Evolutionary conservation across 2,329 filamentous ascomycete species (phyloP), one percentile per base, ranked within the genome.

Genomic region (Sporothrix pallida): DNA sequence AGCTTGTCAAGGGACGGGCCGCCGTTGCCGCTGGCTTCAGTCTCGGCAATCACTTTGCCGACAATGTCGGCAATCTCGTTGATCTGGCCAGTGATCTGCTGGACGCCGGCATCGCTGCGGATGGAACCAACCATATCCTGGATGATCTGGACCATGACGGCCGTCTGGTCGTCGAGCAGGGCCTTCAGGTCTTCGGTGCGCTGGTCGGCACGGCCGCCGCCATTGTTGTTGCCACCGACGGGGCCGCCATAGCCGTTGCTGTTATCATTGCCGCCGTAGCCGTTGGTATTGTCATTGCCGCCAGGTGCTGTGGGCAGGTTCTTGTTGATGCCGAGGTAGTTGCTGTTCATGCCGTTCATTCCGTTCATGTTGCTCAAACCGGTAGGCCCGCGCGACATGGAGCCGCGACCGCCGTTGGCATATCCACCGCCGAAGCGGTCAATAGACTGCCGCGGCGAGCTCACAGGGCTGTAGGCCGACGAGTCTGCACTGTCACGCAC

Each of bases 91-190:
- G 88, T 88, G 75, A 97, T 90, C 74, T 89, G 87, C 73, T 87
- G 84, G 74, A 92, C 87, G 42, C 86, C 84, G 44, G 88, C 88
- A 76, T 92, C 89, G 70, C 87, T 86, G 72, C 92, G 91, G 75
- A 94, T 91, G 44, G 89, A 89, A 72, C 88, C 87, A 65, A 97
- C 93, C 8, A 97, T 87, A n/a, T 90, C 88, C 81, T 96, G 93
- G 76, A 97, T 94, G 62, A 90, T 92, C 77, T 93, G 90, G 37
- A 96, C 91, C 74, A 97, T 87, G 2, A 90, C 84, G 70, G 93
- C 92, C 12, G 92, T 95, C 80, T 96, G 93, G 79, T 95, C 92
- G 79, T 96, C 92, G 50, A 97, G 88, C 79, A 94, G 95, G 74
- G 93, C 88, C 80, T 87, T 88, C 72, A 89, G 81, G 75, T 89